These are phyloP conservation scores for Sorghum bicolor DNA, from an alignment of 176 grass and related monocot species.

Conservation along the genomic window DNA sequence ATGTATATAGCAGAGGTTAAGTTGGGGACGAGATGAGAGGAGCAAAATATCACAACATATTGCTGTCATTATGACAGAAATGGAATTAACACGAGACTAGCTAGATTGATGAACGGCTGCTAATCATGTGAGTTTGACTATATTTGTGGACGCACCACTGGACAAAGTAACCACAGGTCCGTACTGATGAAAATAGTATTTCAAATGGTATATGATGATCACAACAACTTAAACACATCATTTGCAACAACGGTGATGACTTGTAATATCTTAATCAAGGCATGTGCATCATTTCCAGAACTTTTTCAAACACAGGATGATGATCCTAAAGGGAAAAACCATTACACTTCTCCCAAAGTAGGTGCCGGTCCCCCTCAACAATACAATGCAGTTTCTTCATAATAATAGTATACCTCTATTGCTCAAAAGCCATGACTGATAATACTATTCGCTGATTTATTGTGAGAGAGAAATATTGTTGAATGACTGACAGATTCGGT, in stretches of 20 bases:
- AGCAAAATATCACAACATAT: neutral
- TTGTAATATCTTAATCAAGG: neutral
- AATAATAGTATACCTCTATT: too few species aligned
- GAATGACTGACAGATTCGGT: too few species aligned
- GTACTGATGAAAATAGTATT: neutral
- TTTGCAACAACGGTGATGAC: neutral
- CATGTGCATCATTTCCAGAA: neutral
- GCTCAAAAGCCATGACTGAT: too few species aligned
- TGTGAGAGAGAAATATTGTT: too few species aligned
- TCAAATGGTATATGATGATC: conserved; percentile 14
- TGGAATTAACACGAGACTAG: neutral
- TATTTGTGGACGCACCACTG: neutral
- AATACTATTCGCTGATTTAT: too few species aligned
- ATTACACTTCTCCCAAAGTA: neutral
- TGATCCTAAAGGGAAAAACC: conserved; percentile 6
- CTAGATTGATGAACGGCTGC: neutral
- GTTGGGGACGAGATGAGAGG: neutral
- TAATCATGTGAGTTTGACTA: neutral
- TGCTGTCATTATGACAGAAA: neutral
- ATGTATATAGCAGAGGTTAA: neutral
- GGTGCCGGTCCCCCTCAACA: neutral
- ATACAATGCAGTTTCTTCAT: neutral
- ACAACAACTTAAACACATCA: conserved; percentile 10
- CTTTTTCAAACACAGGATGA: neutral
- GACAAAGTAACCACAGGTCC: neutral